Evolutionary conservation across 306 rosid species (phyloP), one percentile per base, ranked within the genome.

Genomic region (Begonia masoniana): DNA sequence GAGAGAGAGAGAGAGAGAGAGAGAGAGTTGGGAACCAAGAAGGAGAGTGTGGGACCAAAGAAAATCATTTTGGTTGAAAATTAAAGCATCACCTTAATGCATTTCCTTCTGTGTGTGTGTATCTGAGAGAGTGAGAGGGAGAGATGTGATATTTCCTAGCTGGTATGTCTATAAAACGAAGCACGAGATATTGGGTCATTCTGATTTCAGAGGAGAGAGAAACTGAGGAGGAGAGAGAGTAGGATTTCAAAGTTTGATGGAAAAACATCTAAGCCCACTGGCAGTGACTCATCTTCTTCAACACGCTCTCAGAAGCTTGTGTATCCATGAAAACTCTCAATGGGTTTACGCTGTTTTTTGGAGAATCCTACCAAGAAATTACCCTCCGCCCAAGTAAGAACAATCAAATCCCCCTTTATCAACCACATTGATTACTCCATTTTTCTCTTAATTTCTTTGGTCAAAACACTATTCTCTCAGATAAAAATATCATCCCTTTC

Each of bases 131-230:
- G 48, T 1, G 48, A 11, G 48, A 43, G 48, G 6, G 13, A 43
- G 48, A 43, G 48, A 43, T 43, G 12, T 43, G n/a, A 43, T 43
- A 26, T 67, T 69, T 72, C 71, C 74, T 54, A 65, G 48, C n/a
- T 43, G 48, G 48, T 5, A 43, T 43, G 48, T 13, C 48, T 43
- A 43, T 43, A 43, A 10, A 43, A 43, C 12, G 12, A 10, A 10
- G 13, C 3, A 10, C n/a, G 2, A 43, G 48, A 43, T 43, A 13
- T 43, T 43, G 48, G 48, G 48, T 43, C n/a, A 2, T 43, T 69
- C 80, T 66, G 66, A 79, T 66, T 65, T 63, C 57, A 48, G 63
- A 76, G 35, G 62, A 26, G 6, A 26, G 48, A 52, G 36, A 47
- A 43, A 62, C 48, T 13, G 41, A 52, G 3, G 26, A 12, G 26